Conservation (phyloP, 2,329 filamentous ascomycete genomes). For the Pyrenophora graminea region DNA sequence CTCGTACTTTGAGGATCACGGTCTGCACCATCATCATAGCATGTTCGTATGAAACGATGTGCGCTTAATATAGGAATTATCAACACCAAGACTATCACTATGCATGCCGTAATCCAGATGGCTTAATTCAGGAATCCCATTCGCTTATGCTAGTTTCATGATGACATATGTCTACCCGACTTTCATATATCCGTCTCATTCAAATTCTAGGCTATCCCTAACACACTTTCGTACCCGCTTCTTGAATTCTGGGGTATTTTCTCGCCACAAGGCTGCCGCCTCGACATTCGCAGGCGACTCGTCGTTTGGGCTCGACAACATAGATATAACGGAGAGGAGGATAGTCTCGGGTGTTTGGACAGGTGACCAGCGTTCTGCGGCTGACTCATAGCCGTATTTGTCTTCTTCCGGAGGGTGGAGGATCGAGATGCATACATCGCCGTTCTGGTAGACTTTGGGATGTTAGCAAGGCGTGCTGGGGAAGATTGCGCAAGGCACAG, state of each 20-base stretch:
- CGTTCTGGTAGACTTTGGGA: slow-evolving; percentile 78
- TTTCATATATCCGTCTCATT: slow-evolving; percentile 17
- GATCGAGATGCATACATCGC: slow-evolving; percentile 97
- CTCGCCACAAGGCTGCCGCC: slow-evolving; percentile 94
- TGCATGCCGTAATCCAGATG: slow-evolving; percentile 3
- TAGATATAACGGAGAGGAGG: slow-evolving; percentile 94
- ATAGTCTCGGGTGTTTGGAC: slow-evolving; percentile 99
- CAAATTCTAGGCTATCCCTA: slow-evolving; percentile 53
- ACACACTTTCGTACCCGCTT: slow-evolving; percentile 82
- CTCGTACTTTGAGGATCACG: background rate
- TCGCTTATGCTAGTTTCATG: slow-evolving; percentile 11
- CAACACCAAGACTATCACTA: background rate
- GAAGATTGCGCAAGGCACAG: background rate
- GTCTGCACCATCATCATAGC: background rate
- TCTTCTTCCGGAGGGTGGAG: slow-evolving; percentile 95
- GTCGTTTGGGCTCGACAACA: slow-evolving; percentile 96
- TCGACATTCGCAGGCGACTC: slow-evolving; percentile 96
- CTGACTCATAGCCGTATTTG: slow-evolving; percentile 97
- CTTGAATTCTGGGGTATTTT: slow-evolving; percentile 82
- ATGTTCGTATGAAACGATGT: background rate
- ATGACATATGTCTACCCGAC: background rate
- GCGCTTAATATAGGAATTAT: background rate
- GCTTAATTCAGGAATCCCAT: slow-evolving; percentile 1
- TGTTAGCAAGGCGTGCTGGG: slow-evolving; percentile 1
- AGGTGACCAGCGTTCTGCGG: slow-evolving; percentile 92